These are phyloP conservation scores for Trametes elegans DNA, from an alignment of 768 basidiomycete genomes.

Conservation along the genomic window DNA sequence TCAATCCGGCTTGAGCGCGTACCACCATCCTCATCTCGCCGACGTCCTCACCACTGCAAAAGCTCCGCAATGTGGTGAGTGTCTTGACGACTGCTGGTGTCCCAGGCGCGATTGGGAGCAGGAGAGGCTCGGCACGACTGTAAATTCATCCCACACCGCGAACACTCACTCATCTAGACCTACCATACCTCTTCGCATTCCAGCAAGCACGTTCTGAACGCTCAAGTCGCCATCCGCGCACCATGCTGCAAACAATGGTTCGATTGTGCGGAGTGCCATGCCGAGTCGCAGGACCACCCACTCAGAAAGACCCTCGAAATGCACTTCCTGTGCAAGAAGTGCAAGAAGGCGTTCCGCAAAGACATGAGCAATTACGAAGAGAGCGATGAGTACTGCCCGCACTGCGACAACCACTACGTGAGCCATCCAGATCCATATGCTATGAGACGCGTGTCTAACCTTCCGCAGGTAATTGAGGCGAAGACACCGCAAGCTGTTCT, in stretches of 20 bases:
- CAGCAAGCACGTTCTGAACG: conserved; percentile 96
- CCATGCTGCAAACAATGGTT: conserved; percentile 99
- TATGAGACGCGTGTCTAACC: neutral
- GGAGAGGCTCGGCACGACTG: too few species aligned
- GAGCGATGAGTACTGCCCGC: conserved; percentile 96
- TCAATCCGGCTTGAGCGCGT: neutral
- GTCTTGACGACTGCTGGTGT: too few species aligned
- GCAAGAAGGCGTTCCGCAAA: conserved; percentile 95
- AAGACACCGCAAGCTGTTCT: conserved; percentile 86
- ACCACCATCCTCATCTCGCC: neutral
- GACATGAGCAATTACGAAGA: conserved; percentile 92
- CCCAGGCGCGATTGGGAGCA: too few species aligned
- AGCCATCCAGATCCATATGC: conserved; percentile 29
- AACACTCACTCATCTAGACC: conserved; percentile 9
- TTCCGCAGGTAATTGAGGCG: conserved; percentile 81
- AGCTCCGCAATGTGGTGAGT: conserved; percentile 5
- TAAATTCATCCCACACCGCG: neutral
- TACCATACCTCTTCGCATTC: neutral
- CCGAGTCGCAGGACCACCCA: conserved; percentile 71
- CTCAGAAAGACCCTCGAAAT: conserved; percentile 80
- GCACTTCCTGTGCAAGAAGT: conserved; percentile 83
- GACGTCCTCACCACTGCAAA: neutral
- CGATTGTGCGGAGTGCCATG: conserved; percentile 96
- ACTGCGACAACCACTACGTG: conserved; percentile 98
- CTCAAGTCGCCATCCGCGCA: conserved; percentile 93